Evolutionary conservation across 306 rosid genomes (phyloP).

Genomic region (Pyrus betulifolia): DNA sequence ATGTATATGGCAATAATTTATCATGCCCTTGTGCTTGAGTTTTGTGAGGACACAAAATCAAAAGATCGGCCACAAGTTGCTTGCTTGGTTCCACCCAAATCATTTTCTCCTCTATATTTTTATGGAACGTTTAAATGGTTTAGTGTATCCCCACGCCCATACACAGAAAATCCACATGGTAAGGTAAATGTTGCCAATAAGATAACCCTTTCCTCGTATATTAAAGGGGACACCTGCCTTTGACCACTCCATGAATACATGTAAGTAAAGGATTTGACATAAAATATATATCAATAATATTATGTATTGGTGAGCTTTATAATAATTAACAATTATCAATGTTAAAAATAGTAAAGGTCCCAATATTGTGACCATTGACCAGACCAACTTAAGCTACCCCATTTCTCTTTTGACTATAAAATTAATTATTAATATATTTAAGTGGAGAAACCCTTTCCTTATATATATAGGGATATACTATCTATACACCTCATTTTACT

Average conservation of each 20-base stretch:
- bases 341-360: neutral
- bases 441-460: too few relatives aligned
- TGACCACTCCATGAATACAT: constrained; percentile 16
- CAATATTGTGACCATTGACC: constrained; percentile 5
- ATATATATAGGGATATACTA: too few relatives aligned
- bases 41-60: neutral
- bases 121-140: neutral
- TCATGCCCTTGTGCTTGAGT: neutral
- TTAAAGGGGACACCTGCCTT: constrained; percentile 2
- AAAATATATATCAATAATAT: constrained; percentile 3
- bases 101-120: neutral
- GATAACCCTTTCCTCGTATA: neutral
- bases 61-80: neutral
- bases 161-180: constrained; percentile 2
- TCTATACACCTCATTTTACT: too few relatives aligned
- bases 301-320: constrained; percentile 13
- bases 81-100: neutral
- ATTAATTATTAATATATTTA: too few relatives aligned
- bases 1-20: neutral
- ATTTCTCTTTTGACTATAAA: neutral
- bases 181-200: constrained; percentile 3
- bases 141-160: neutral
- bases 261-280: neutral
- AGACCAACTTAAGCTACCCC: constrained; percentile 5
- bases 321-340: neutral